Base-by-base conservation (phyloP, 2,329 filamentous ascomycete genomes). In the Colletotrichum noveboracense region DNA sequence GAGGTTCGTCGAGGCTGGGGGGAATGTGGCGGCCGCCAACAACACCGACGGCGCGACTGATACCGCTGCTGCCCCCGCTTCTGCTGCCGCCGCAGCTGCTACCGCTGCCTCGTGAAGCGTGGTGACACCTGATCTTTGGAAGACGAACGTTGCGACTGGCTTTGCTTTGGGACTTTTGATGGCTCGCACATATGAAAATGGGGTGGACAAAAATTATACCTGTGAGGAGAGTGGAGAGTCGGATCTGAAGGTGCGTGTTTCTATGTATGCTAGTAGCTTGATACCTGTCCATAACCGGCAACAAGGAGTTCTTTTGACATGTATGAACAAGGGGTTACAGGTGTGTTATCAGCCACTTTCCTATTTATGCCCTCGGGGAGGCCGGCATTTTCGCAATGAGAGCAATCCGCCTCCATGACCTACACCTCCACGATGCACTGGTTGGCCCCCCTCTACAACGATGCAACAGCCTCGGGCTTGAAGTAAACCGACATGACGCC, bases 401-500 rank as follows among this genome's bases (percentile, higher is more conserved):
- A 43, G 18, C 18, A 43, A 10, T 43, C 38, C 38, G 0, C 10
- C 16, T 14, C 28, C 56, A 18, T 34, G 14, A 18, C 52, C 36
- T 38, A 38, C 14, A 18, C 36, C 36, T 38, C 16, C 14, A 18
- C 36, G 14, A 18, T 38, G 36, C 36, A 38, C 36, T 18, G 14
- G 16, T 18, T 38, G 36, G 14, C 0, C 2, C 43, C 4, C 34
- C 1, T 48, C 24, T 43, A 71, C 61, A 72, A 24, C 14, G 34
- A 43, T 24, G 68, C 81, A 14, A 81, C 70, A 66, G 82, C 75
- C 68, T 80, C 75, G 2, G 85, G 83, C 79, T 84, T 85, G 69
- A 87, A 86, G 77, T 83, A 87, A 24, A 88, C 83, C 16, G 85
- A 87, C 79, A 87, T 66, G 30, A 86, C 74, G 18, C 84, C 87